Conservation (phyloP, 495 filamentous ascomycete species). For the Aspergillus incahuasiensis region DNA sequence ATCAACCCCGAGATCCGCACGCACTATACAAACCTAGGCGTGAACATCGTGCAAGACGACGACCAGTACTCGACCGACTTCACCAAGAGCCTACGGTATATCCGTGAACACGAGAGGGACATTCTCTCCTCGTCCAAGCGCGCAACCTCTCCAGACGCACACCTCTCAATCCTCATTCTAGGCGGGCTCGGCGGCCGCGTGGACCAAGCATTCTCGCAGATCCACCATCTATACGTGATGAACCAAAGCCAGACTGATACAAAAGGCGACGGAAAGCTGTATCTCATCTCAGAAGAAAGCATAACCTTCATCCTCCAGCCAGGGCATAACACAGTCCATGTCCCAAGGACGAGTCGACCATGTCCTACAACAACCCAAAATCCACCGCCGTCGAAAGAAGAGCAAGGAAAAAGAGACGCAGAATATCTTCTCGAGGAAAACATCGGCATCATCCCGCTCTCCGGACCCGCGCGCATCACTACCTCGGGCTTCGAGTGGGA, state of each 20-base stretch:
- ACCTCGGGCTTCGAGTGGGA: constrained; percentile 88
- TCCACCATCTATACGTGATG: constrained; percentile 67
- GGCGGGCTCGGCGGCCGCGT: constrained; percentile 85
- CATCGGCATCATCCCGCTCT: constrained; percentile 81
- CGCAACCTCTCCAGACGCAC: background rate
- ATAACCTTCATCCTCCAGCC: constrained; percentile 71
- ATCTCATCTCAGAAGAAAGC: constrained; percentile 71
- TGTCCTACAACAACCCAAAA: no score
- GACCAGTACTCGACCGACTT: constrained; percentile 88
- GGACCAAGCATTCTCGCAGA: constrained; percentile 83
- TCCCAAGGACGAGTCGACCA: constrained; percentile 41
- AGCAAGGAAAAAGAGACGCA: constrained; percentile 14
- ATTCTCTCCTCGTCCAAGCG: constrained; percentile 14
- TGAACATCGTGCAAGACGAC: constrained; percentile 56
- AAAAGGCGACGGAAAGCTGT: constrained; percentile 41
- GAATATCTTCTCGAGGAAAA: constrained; percentile 51
- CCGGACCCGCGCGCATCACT: constrained; percentile 64
- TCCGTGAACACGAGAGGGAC: constrained; percentile 35
- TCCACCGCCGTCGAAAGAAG: background rate
- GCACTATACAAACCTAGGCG: constrained; percentile 55
- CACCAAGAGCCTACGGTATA: constrained; percentile 65
- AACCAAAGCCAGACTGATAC: constrained; percentile 7
- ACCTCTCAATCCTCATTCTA: constrained; percentile 59
- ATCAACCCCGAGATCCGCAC: constrained; percentile 50
- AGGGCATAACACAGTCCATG: constrained; percentile 65